phyloP scores from a whole-genome alignment of 176 grass and related monocot genomes.

The Saccharum spontaneum region DNA sequence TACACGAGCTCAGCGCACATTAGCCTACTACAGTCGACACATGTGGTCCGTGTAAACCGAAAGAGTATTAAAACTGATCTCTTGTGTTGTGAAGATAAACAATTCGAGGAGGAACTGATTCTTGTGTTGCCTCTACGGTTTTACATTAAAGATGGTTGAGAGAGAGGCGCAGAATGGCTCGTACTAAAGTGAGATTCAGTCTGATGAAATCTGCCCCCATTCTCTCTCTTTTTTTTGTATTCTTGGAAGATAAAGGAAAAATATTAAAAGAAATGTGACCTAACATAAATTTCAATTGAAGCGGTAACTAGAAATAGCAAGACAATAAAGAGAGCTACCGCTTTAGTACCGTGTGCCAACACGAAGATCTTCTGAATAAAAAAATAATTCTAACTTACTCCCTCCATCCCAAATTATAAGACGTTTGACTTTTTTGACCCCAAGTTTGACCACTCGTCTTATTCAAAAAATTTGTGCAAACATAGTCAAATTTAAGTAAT shows the following conservation, averaged over 20 bases:
- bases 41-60: constrained; percentile 17
- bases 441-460: too few relatives aligned
- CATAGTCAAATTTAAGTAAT: too few relatives aligned
- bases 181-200: neutral
- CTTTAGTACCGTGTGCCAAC: neutral
- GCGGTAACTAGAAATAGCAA: too few relatives aligned
- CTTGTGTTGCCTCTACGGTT: neutral
- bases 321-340: neutral
- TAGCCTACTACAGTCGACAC: neutral
- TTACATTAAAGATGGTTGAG: neutral
- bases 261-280: neutral
- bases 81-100: constrained; percentile 4
- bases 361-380: neutral
- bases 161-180: neutral
- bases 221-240: neutral
- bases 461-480: too few relatives aligned
- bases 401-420: too few relatives aligned
- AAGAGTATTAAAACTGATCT: constrained; percentile 37
- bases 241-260: neutral
- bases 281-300: neutral
- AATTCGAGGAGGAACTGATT: neutral
- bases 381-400: neutral
- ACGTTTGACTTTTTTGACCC: too few relatives aligned
- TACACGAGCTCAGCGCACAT: neutral
- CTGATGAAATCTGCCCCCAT: neutral